Conservation (phyloP, 164 flowering plant species). For the Hamamelis virginiana region DNA sequence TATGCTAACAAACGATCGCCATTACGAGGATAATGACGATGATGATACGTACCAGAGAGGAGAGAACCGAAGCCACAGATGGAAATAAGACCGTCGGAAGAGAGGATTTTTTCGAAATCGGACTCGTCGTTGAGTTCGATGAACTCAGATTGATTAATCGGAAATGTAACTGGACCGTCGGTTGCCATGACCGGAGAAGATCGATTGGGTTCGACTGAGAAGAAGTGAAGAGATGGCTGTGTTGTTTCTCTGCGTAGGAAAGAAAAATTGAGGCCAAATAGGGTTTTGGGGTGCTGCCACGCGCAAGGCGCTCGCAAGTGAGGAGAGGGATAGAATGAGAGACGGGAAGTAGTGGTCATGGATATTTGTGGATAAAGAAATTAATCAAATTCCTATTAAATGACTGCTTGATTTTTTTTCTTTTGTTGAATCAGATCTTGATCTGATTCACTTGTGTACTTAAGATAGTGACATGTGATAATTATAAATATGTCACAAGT, state of each 20-base stretch:
- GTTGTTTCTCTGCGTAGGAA: background rate
- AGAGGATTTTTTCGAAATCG: slow-evolving; percentile 57
- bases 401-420: no score
- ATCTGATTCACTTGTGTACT: no score
- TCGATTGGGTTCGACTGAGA: background rate
- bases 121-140: slow-evolving; percentile 50
- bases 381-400: no score
- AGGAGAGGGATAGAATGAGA: background rate
- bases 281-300: background rate
- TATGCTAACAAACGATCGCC: no score
- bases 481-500: no score
- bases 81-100: slow-evolving; percentile 56
- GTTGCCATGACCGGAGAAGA: slow-evolving; percentile 13
- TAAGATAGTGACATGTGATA: no score
- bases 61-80: slow-evolving; percentile 96
- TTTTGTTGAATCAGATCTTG: no score
- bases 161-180: background rate
- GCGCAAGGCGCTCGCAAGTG: background rate
- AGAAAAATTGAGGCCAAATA: background rate
- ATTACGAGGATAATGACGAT: no score
- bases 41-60: slow-evolving; percentile 65
- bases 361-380: no score
- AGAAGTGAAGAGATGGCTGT: background rate
- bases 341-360: background rate
- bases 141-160: slow-evolving; percentile 3